Percentiles rank a stretch among this genome's conserved stretches.
Conservation (phyloP, 345 rosid genomes). For the Combretum micranthum region DNA sequence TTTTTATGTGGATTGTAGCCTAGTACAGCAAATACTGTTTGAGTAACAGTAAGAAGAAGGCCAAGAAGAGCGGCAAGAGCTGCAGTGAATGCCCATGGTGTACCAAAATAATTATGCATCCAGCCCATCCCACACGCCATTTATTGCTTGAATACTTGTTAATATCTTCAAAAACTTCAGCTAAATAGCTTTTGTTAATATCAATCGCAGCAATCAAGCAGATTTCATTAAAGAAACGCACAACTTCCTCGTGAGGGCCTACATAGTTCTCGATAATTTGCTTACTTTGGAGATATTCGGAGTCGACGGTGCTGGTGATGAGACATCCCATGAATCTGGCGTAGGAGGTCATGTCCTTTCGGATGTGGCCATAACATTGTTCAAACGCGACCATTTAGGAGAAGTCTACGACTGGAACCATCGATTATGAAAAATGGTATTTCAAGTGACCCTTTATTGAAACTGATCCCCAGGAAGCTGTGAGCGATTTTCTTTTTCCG, state of each 20-base stretch:
- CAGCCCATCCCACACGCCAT: no score
- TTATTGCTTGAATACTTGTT: neutral
- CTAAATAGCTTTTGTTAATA: neutral
- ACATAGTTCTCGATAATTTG: neutral
- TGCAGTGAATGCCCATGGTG: no score
- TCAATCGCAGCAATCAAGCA: no score
- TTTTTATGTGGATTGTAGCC: no score
- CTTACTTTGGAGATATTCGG: neutral
- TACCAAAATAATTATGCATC: no score
- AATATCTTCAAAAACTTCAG: neutral
- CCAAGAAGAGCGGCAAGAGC: no score
- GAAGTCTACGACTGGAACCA: neutral
- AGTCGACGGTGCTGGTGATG: neutral
- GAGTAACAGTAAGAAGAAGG: no score
- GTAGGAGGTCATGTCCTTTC: neutral
- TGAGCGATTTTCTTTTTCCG: neutral
- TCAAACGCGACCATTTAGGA: neutral
- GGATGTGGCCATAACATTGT: neutral
- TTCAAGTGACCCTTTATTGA: neutral
- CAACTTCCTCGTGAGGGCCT: neutral
- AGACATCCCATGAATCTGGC: conserved; percentile 2
- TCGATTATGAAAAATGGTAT: neutral
- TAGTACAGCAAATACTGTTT: no score
- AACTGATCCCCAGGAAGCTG: conserved; percentile 2
- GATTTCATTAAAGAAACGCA: neutral